A percentile compares a stretch with the other conserved stretches of the same genome.
phyloP scores from a whole-genome alignment of 176 grass and related monocot genomes.

The Luzula sylvatica region DNA sequence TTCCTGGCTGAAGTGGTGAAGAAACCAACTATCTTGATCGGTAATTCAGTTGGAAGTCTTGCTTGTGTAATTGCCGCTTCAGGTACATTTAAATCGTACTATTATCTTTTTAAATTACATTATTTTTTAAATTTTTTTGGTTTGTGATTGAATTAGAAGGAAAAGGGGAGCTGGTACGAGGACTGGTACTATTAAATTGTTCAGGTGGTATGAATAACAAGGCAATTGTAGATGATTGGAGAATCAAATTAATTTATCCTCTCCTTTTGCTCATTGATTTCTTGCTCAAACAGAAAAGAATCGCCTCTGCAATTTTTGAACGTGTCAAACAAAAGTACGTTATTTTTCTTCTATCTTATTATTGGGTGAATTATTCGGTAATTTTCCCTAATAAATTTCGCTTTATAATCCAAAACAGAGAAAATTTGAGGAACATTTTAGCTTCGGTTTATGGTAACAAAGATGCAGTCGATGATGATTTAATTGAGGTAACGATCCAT shows the following conservation, averaged over 20 bases:
- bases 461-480: constrained; percentile 28
- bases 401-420: constrained; percentile 13
- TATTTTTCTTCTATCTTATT: not conserved
- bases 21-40: constrained; percentile 70
- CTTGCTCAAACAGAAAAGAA: constrained; percentile 54
- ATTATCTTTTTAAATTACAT: not conserved
- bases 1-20: constrained; percentile 83
- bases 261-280: constrained; percentile 81
- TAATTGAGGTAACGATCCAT: constrained; percentile 19
- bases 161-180: constrained; percentile 40
- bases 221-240: constrained; percentile 92
- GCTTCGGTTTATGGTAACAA: constrained; percentile 42
- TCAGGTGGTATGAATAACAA: constrained; percentile 97
- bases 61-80: constrained; percentile 89
- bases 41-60: constrained; percentile 88
- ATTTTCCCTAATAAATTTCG: not conserved
- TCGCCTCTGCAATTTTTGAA: constrained; percentile 62
- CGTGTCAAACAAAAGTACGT: constrained; percentile 57
- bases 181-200: constrained; percentile 80
- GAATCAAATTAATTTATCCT: constrained; percentile 72
- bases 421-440: constrained; percentile 42
- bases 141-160: constrained; percentile 28
- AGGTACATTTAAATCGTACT: constrained; percentile 25
- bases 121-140: not conserved
- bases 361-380: not conserved